Evolutionary conservation across 1,284 basidiomycete genomes (phyloP), one percentile per base, ranked within the genome.

Genomic region (Pseudozyma pruni): DNA sequence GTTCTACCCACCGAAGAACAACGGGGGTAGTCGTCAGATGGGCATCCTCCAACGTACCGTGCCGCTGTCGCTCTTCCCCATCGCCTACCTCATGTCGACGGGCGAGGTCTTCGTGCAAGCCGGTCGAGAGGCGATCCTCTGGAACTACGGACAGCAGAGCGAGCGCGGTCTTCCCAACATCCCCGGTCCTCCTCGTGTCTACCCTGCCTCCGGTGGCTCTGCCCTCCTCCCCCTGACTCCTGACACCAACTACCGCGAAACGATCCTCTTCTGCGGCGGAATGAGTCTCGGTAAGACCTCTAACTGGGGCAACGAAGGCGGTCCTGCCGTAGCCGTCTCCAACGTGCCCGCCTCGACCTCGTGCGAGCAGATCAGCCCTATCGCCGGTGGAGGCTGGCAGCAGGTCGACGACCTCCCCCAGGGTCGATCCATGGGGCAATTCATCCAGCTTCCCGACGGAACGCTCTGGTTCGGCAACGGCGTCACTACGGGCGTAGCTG

Each of bases 181-280:
- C 17, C 72, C 76, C 6, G 55, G 66, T 16, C 50, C 60, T 1
- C 66, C 66, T 40, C 66, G 74, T 39, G 70, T 74, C 43, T 80
- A 80, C 51, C 78, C 78, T 16, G 71, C 77, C 19, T 72, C 60
- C 33, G 78, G 68, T 33, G 77, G 70, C n/a, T 59, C 67, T 9
- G 73, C 59, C 6, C 22, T 80, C 50, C 66, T 79, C 19, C 78
- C 77, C 0, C 49, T 80, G 16, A 72, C 48, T 10, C 75, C 78
- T 4, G 56, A 43, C 3, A 51, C 75, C 58, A 63, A 59, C 27
- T 80, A 80, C 66, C 50, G 49, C 38, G 63, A 77, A 63, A 78
- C 73, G 2, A 59, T 80, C 27, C 57, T 80, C 29, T 73, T 77
- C 53, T 80, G 78, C 44, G 78, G 77, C 46, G 78, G 78, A 41